phyloP scores from a whole-genome alignment of 2,329 filamentous ascomycete genomes.

The Apiospora arundinis region DNA sequence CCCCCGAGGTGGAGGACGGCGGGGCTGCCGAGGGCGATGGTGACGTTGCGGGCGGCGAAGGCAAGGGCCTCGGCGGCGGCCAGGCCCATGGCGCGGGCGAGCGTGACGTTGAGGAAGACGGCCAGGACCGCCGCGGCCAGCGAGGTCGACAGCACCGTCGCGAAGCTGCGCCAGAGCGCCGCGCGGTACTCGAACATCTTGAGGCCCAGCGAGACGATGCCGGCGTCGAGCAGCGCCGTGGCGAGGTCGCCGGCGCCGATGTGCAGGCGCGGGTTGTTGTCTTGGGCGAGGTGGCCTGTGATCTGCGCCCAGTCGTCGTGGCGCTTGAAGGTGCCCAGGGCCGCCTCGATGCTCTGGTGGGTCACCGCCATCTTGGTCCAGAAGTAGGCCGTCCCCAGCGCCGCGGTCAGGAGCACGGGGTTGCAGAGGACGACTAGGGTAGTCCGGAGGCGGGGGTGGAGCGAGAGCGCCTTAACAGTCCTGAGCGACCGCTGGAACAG shows the following conservation, averaged over 20 bases:
- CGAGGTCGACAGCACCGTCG: conserved; percentile 37
- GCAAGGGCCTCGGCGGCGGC: conserved; percentile 36
- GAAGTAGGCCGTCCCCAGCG: conserved; percentile 37
- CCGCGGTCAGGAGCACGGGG: conserved; percentile 37
- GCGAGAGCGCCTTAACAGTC: conserved; percentile 28
- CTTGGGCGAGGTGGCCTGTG: conserved; percentile 29
- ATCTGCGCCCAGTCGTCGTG: conserved; percentile 34
- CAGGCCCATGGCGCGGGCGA: conserved; percentile 36
- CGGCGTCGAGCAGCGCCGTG: conserved; percentile 38
- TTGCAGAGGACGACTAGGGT: conserved; percentile 36
- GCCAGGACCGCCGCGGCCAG: conserved; percentile 32
- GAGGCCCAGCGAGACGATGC: conserved; percentile 40
- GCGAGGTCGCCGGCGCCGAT: conserved; percentile 41
- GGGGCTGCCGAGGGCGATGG: conserved; percentile 40
- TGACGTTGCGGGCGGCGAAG: conserved; percentile 40
- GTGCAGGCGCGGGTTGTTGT: conserved; percentile 27
- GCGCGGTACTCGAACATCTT: conserved; percentile 43
- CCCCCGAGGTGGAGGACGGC: conserved; percentile 37
- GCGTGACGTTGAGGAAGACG: conserved; percentile 38
- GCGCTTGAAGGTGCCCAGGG: conserved; percentile 34
- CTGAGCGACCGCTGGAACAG: conserved; percentile 37
- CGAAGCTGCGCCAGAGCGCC: conserved; percentile 37
- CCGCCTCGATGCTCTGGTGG: conserved; percentile 28
- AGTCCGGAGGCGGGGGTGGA: conserved; percentile 27
- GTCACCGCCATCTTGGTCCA: conserved; percentile 37